phyloP scores from a whole-genome alignment of 352 stramenopile genomes.

The Globisporangium nodosum region DNA sequence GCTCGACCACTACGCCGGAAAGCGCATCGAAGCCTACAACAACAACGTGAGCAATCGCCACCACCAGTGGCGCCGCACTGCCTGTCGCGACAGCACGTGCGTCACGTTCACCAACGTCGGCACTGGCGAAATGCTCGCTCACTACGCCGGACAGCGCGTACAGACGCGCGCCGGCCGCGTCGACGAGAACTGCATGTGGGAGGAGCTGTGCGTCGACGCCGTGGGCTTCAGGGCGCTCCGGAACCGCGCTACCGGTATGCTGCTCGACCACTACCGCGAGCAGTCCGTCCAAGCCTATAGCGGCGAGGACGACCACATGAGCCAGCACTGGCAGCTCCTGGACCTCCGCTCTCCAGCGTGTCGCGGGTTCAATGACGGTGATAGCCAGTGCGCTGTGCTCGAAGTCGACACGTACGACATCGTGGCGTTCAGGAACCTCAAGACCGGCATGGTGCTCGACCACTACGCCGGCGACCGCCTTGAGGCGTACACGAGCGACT shows the following conservation, averaged over 20 bases:
- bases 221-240: slow-evolving; percentile 1
- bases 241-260: slow-evolving; percentile 3
- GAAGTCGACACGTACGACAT: neutral
- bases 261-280: slow-evolving; percentile 2
- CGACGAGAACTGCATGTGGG: slow-evolving; percentile 3
- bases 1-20: slow-evolving; percentile 11
- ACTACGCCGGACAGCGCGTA: slow-evolving; percentile 4
- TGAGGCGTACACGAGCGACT: slow-evolving; percentile 5
- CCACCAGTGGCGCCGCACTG: slow-evolving; percentile 9
- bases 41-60: slow-evolving; percentile 1
- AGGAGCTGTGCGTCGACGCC: neutral
- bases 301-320: neutral
- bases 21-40: slow-evolving; percentile 11
- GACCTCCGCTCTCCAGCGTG: neutral
- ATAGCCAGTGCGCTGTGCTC: neutral
- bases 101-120: slow-evolving; percentile 8
- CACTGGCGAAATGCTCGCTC: slow-evolving; percentile 8
- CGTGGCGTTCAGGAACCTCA: slow-evolving; percentile 9
- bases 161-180: neutral
- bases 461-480: slow-evolving; percentile 5
- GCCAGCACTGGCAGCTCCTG: neutral
- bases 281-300: neutral
- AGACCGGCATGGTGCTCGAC: slow-evolving; percentile 10
- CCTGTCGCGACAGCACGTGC: neutral
- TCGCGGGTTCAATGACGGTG: neutral